Evolutionary conservation across 2,329 filamentous ascomycete species (phyloP).

Genomic region (Rhynchosporium secalis): DNA sequence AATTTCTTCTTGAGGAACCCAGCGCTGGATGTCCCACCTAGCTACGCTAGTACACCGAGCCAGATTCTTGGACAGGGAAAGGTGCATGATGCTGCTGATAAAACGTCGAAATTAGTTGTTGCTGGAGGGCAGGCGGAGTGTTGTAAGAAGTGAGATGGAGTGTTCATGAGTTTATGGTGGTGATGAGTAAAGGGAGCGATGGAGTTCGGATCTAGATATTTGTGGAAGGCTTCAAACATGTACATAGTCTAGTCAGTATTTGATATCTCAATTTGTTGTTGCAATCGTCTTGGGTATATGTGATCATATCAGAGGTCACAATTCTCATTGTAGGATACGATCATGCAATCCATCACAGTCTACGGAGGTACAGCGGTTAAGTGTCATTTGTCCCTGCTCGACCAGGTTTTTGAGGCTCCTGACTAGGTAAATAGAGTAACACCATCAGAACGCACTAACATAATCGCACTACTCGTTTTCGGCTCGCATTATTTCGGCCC

Average conservation of each 20-base stretch:
- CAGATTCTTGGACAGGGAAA: slow-evolving; percentile 54
- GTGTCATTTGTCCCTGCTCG: no score
- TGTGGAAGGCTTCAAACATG: not conserved
- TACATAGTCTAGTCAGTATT: not conserved
- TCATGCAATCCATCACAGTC: no score
- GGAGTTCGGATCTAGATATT: not conserved
- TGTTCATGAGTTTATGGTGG: not conserved
- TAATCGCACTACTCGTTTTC: no score
- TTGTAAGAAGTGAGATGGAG: slow-evolving; percentile 32
- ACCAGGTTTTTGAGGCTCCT: no score
- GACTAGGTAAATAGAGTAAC: no score
- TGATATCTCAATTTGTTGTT: not conserved
- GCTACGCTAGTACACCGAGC: slow-evolving; percentile 73
- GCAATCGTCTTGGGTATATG: no score
- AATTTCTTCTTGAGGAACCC: slow-evolving; percentile 62
- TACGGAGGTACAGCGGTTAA: no score
- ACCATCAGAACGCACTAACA: no score
- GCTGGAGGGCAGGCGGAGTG: slow-evolving; percentile 27
- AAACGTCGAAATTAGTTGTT: slow-evolving; percentile 44
- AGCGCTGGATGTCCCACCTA: slow-evolving; percentile 57
- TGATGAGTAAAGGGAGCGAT: not conserved
- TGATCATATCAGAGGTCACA: no score
- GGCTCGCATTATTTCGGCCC: no score
- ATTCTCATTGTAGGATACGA: no score
- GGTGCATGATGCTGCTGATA: slow-evolving; percentile 50